Conservation (phyloP, 331 rosid species). For the Stylosanthes scabra region DNA sequence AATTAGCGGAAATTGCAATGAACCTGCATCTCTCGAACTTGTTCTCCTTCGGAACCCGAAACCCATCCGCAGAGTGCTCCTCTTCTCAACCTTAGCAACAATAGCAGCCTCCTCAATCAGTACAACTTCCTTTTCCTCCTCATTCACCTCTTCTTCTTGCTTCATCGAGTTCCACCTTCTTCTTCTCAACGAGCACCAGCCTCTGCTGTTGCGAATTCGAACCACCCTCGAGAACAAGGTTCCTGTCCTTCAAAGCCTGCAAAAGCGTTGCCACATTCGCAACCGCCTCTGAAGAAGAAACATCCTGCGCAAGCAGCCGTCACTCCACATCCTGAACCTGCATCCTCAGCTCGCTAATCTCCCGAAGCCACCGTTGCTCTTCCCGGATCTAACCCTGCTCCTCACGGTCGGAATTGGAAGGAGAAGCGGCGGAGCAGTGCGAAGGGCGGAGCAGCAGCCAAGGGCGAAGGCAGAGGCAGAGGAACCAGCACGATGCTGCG, state of each 20-base stretch:
- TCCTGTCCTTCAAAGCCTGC: slow-evolving; percentile 71
- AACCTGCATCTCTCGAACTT: too few relatives aligned
- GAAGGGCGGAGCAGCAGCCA: slow-evolving; percentile 50
- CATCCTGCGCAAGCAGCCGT: slow-evolving; percentile 35
- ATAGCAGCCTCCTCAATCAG: too few relatives aligned
- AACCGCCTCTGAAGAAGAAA: slow-evolving; percentile 49
- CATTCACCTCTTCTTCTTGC: slow-evolving; percentile 44
- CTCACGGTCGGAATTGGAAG: slow-evolving; percentile 54
- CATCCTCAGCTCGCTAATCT: slow-evolving; percentile 69
- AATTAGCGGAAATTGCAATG: slow-evolving; percentile 28
- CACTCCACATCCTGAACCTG: slow-evolving; percentile 62
- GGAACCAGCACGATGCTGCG: too few relatives aligned
- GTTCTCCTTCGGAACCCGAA: too few relatives aligned
- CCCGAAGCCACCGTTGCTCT: slow-evolving; percentile 88
- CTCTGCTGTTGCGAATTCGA: slow-evolving; percentile 33
- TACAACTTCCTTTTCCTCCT: too few relatives aligned
- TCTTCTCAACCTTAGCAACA: too few relatives aligned
- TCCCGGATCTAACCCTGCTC: slow-evolving; percentile 91
- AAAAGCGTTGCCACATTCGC: slow-evolving; percentile 54
- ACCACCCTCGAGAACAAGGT: slow-evolving; percentile 60
- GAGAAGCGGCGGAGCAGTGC: too few relatives aligned
- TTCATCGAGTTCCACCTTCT: slow-evolving; percentile 2
- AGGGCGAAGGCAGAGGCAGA: too few relatives aligned
- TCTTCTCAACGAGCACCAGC: slow-evolving; percentile 45
- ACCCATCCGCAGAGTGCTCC: too few relatives aligned